Conservation (phyloP, 2,329 filamentous ascomycete species). For the Calonectria leucothoes region DNA sequence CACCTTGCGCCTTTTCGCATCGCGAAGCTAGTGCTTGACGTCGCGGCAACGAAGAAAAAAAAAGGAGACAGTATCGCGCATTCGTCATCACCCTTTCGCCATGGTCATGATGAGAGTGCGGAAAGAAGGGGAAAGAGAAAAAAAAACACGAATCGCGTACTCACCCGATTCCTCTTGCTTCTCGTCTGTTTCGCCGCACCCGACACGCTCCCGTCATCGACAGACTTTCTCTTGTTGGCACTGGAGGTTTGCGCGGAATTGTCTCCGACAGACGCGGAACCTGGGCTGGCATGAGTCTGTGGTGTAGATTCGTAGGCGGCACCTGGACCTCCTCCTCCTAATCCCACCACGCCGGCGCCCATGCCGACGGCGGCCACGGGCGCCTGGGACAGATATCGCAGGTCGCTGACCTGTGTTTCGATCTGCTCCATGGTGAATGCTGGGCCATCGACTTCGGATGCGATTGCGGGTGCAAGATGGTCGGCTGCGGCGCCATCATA, state of each 20-base stretch:
- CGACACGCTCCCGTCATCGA: constrained; percentile 52
- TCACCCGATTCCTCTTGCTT: constrained; percentile 70
- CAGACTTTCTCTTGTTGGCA: constrained; percentile 51
- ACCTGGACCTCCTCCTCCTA: constrained; percentile 35
- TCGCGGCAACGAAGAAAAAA: background rate
- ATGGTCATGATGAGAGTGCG: constrained; percentile 4
- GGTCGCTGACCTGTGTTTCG: constrained; percentile 65
- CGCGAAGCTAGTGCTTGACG: background rate
- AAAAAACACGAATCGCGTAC: constrained; percentile 38
- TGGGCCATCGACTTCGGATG: constrained; percentile 29
- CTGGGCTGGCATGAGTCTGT: constrained; percentile 48
- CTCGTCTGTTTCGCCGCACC: constrained; percentile 60
- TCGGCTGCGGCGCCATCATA: constrained; percentile 18
- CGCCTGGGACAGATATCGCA: constrained; percentile 62
- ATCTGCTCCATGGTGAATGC: constrained; percentile 62
- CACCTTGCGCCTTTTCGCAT: background rate
- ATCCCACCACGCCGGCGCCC: constrained; percentile 31
- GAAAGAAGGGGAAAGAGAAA: background rate
- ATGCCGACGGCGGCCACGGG: constrained; percentile 43
- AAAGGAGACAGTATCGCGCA: background rate
- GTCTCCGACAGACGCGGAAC: constrained; percentile 58
- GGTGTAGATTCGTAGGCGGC: constrained; percentile 48
- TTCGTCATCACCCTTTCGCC: background rate
- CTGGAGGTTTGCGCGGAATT: constrained; percentile 57
- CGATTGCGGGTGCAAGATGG: constrained; percentile 18